Percentiles rank a stretch among this genome's conserved stretches.
phyloP scores from a whole-genome alignment of 768 basidiomycete species.

The Suillus fuscotomentosus region DNA sequence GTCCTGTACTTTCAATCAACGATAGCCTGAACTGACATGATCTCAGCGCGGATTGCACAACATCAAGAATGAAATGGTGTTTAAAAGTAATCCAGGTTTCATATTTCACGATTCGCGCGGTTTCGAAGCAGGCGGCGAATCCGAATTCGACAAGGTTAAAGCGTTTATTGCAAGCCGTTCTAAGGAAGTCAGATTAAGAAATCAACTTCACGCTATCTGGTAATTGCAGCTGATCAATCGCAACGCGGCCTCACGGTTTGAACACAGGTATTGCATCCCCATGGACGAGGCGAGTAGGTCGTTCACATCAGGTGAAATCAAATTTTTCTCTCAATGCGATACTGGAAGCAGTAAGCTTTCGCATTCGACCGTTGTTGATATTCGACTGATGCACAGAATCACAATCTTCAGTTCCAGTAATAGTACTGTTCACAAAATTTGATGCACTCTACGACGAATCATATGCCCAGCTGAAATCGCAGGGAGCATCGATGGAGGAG shows the following conservation, averaged over 20 bases:
- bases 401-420: slow-evolving; percentile 33
- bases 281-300: slow-evolving; percentile 18
- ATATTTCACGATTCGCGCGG: slow-evolving; percentile 35
- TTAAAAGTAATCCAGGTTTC: slow-evolving; percentile 30
- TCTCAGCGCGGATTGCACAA: slow-evolving; percentile 29
- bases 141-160: neutral
- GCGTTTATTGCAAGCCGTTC: slow-evolving; percentile 10
- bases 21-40: neutral
- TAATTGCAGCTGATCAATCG: slow-evolving; percentile 10
- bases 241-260: neutral
- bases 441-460: slow-evolving; percentile 27
- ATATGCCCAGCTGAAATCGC: slow-evolving; percentile 12
- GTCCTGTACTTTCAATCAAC: neutral
- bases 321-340: neutral
- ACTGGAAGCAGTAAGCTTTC: neutral
- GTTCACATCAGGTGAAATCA: neutral
- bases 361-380: neutral
- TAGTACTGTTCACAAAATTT: slow-evolving; percentile 40
- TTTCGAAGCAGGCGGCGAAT: neutral
- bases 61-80: slow-evolving; percentile 29
- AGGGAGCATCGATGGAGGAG: neutral
- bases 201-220: slow-evolving; percentile 42
- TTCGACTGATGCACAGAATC: neutral
- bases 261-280: slow-evolving; percentile 38
- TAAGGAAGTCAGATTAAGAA: slow-evolving; percentile 9